phyloP scores from a whole-genome alignment of 176 grass and related monocot genomes.

The Oryza australiensis region DNA sequence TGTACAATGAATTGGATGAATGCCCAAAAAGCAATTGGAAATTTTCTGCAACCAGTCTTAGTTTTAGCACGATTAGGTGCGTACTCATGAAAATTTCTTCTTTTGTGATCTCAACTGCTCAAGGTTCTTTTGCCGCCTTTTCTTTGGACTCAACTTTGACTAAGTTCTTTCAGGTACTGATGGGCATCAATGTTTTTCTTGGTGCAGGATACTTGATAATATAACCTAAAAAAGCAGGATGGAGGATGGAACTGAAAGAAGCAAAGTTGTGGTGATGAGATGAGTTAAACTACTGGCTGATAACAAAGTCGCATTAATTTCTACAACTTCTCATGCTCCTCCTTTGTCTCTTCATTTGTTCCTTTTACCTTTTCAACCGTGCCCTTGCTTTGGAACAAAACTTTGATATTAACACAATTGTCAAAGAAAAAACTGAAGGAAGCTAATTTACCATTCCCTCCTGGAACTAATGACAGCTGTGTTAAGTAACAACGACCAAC shows the following conservation, averaged over 20 bases:
- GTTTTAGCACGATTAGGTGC: background rate
- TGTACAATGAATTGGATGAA: background rate
- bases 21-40: background rate
- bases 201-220: background rate
- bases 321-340: background rate
- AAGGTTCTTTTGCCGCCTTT: background rate
- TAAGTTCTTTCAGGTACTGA: background rate
- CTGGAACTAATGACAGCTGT: background rate
- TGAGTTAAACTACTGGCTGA: background rate
- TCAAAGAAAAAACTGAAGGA: background rate
- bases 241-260: background rate
- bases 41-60: background rate
- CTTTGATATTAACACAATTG: background rate
- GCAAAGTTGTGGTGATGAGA: background rate
- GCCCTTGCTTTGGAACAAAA: background rate
- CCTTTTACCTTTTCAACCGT: background rate
- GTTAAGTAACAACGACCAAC: background rate
- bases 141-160: slow-evolving; percentile 3
- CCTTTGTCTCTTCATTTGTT: background rate
- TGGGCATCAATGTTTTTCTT: background rate
- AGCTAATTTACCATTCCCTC: background rate
- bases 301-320: background rate
- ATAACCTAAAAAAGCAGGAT: background rate
- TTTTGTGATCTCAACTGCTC: background rate
- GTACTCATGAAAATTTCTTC: background rate